Base-by-base conservation (phyloP, 805 yeast species). In the Suhomyces pyralidae region DNA sequence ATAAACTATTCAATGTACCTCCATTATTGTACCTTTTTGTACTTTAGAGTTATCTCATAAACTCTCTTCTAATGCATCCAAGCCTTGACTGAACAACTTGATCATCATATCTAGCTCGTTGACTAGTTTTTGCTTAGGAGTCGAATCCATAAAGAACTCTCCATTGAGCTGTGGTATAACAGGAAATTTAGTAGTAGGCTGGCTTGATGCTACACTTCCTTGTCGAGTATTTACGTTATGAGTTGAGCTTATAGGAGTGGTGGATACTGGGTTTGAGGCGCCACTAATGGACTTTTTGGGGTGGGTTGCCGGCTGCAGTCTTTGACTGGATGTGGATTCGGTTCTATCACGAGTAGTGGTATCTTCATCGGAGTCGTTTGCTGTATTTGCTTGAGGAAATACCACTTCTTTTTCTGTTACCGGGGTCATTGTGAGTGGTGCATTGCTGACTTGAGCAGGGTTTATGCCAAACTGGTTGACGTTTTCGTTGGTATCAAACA, bases 391-490 rank as follows among this genome's bases (percentile, higher is more conserved):
- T 5, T 43, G 46, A 9, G 30, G 49, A 40, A 57, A 54, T n/a
- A 28, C 30, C 10, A 36, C 49, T 19, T 74, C 77, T 51, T 67
- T 84, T 58, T 88, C 96, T 2, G 89, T 79, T 4, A 88, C 83
- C 1, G 94, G 96, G 0, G 96, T 88, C 94, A 88, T 88, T 0
- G 89, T 81, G 59, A 84, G 71, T 1, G 89, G 84, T 3, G 80
- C 65, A 51, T 71, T 68, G 7, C 78, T 72, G 3, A 80, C 75
- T 30, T 76, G 78, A 14, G 79, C 68, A 1, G 84, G 79, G 63
- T 83, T 78, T 60, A 84, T 76, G 48, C 92, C 88, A 74, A 84
- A 84, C 61, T 88, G 88, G 64, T 86, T 83, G 44, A 85, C 79
- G 49, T 79, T 77, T 36, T 76, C 82, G 30, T 51, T 48, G 55